Percentiles rank a stretch among this genome's conserved stretches.
Conservation (phyloP, 768 basidiomycete genomes). For the Lentinula boryana region DNA sequence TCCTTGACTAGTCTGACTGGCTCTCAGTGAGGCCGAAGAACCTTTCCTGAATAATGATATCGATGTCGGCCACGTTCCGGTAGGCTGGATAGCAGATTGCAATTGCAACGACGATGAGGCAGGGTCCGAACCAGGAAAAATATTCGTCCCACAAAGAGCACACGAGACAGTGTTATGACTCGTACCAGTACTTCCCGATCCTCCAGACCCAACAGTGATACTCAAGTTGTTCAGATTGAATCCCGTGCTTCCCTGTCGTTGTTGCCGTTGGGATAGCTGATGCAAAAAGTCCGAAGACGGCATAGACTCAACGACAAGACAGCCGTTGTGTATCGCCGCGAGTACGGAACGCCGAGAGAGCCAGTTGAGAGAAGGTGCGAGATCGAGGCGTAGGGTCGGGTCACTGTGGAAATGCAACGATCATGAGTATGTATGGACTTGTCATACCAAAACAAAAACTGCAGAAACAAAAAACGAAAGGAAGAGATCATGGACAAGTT, state of each 20-base stretch:
- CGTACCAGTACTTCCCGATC: neutral
- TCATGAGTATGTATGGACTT: slow-evolving; percentile 6
- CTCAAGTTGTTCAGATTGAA: slow-evolving; percentile 37
- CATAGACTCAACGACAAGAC: slow-evolving; percentile 86
- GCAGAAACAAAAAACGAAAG: slow-evolving; percentile 2
- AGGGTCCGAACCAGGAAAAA: slow-evolving; percentile 31
- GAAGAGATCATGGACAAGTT: neutral
- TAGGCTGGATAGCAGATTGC: neutral
- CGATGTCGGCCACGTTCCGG: slow-evolving; percentile 41
- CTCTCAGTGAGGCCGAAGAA: neutral
- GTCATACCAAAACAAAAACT: too few relatives aligned
- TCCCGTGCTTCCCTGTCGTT: slow-evolving; percentile 30
- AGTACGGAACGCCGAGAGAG: slow-evolving; percentile 82
- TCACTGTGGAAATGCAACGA: slow-evolving; percentile 46
- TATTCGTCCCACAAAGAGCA: slow-evolving; percentile 68
- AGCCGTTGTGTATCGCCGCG: slow-evolving; percentile 79
- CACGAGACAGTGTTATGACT: slow-evolving; percentile 34
- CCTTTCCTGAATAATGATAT: slow-evolving; percentile 48
- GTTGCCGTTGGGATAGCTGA: slow-evolving; percentile 32
- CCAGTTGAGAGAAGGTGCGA: slow-evolving; percentile 94
- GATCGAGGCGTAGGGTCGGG: slow-evolving; percentile 85
- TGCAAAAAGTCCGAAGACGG: slow-evolving; percentile 53
- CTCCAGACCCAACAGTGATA: slow-evolving; percentile 21
- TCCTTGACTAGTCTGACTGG: neutral
- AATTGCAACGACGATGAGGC: neutral